Evolutionary conservation across 805 yeast genomes (phyloP), one percentile per base, ranked within the genome.

Genomic region (Candida sakaeoensis): DNA sequence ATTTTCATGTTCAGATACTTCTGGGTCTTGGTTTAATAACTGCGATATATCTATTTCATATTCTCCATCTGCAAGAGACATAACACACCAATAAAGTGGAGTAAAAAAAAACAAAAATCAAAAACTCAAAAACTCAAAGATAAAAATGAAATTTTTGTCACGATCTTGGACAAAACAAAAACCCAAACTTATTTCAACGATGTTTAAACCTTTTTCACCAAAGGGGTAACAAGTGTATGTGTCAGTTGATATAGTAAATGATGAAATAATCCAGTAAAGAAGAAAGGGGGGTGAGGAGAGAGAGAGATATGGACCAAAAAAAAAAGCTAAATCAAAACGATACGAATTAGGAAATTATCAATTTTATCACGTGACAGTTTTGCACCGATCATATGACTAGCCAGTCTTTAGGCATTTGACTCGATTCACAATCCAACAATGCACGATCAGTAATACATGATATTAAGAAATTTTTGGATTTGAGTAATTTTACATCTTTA

Each of bases 1-100:
- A 28, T 24, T 27, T 27, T 38, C 34, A 26, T 37, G 21, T 10
- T 29, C 24, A 4, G 17, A 4, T 22, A 12, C 24, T 4, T 34
- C n/a, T 12, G 8, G n/a, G 42, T 37, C 9, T 10, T 25, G 14
- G 12, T 25, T 22, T 22, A 42, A 39, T 13, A 61, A 48, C n/a
- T 45, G 53, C 36, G 61, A 51, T 33, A 66, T 47, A 41, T 68
- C 73, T 27, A 68, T 58, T 19, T 64, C 72, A 49, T 68, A 68
- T 45, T 68, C 74, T 13, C 74, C 74, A 50, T 68, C 72, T 13
- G 65, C 55, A 27, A 62, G 44, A n/a, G 52, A 48, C 67, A 61
- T 61, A 12, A 27, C 24, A n/a, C n/a, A n/a, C n/a, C n/a, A n/a
- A n/a, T n/a, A 23, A 19, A 13, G 26, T 22, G 27, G 18, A 13